Evolutionary conservation across 345 rosid genomes (phyloP).

Genomic region (Euphorbia pulcherrima): DNA sequence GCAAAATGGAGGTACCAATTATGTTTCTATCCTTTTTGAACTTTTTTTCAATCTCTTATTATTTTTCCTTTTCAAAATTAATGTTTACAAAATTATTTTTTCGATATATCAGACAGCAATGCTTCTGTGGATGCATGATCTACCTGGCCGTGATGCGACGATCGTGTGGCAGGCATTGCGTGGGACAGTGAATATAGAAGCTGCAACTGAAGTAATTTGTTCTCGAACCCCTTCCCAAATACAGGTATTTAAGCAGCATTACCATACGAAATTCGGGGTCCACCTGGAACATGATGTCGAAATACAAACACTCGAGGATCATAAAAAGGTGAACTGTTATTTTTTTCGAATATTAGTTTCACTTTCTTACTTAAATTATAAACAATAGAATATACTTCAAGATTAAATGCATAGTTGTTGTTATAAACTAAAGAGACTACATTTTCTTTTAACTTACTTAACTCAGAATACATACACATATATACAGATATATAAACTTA

Average conservation of each 20-base stretch:
- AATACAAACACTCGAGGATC: constrained; percentile 40
- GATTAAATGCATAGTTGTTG: too few species aligned
- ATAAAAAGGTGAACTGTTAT: constrained; percentile 37
- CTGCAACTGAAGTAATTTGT: constrained; percentile 60
- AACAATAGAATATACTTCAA: too few species aligned
- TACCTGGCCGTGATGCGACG: constrained; percentile 59
- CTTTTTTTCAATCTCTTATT: neutral
- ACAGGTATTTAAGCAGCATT: constrained; percentile 50
- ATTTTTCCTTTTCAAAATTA: too few species aligned
- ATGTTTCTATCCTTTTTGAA: neutral
- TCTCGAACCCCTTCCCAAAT: constrained; percentile 65
- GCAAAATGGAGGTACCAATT: constrained; percentile 51
- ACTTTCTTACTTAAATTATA: too few species aligned
- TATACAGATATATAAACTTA: too few species aligned
- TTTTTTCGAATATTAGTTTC: neutral
- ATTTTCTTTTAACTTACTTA: too few species aligned
- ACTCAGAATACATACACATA: neutral
- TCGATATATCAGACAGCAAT: constrained; percentile 61
- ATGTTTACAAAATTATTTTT: too few species aligned
- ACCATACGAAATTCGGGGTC: constrained; percentile 39
- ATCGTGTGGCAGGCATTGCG: constrained; percentile 32
- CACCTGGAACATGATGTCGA: constrained; percentile 51
- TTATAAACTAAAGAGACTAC: too few species aligned
- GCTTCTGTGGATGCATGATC: constrained; percentile 64
- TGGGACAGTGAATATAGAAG: constrained; percentile 16